These are phyloP conservation scores for Aquilaria agallochum DNA, from an alignment of 441 rosid species.

Conservation along the genomic window DNA sequence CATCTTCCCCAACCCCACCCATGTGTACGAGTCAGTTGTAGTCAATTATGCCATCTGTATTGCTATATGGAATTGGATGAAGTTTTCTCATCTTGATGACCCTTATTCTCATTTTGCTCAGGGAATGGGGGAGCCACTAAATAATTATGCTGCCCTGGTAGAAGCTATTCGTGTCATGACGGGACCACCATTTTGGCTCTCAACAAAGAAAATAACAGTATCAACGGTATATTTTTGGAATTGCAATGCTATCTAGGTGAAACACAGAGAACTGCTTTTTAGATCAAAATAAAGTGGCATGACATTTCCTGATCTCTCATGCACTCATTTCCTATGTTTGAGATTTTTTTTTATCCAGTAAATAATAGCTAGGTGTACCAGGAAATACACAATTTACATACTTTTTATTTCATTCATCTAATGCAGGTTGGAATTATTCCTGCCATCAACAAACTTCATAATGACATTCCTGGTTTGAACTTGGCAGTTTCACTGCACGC, in stretches of 20 bases:
- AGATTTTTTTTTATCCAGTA: not conserved
- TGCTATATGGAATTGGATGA: no score
- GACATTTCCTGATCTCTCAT: not conserved
- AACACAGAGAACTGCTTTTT: no score
- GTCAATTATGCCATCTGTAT: no score
- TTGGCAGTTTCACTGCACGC: slow-evolving; percentile 96
- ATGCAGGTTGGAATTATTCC: slow-evolving; percentile 89
- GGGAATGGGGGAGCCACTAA: slow-evolving; percentile 99
- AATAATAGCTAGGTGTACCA: slow-evolving; percentile 10
- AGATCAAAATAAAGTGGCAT: not conserved
- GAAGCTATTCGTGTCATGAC: slow-evolving; percentile 80
- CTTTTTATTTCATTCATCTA: slow-evolving; percentile 16
- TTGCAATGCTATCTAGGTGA: no score
- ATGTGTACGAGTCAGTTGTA: no score
- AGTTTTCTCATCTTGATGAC: not conserved
- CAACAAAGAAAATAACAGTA: slow-evolving; percentile 80
- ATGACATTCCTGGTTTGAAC: slow-evolving; percentile 89
- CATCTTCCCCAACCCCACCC: no score
- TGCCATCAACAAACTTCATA: slow-evolving; percentile 87
- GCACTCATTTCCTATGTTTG: slow-evolving; percentile 4
- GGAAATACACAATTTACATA: slow-evolving; percentile 19
- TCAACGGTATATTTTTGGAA: slow-evolving; percentile 54
- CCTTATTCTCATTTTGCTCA: slow-evolving; percentile 26
- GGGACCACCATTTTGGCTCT: slow-evolving; percentile 77
- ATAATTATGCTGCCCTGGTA: slow-evolving; percentile 80